Percentiles rank a stretch among this genome's conserved stretches.
Evolutionary conservation across 2,329 filamentous ascomycete species (phyloP).

Genomic region (Alternaria sp.): DNA sequence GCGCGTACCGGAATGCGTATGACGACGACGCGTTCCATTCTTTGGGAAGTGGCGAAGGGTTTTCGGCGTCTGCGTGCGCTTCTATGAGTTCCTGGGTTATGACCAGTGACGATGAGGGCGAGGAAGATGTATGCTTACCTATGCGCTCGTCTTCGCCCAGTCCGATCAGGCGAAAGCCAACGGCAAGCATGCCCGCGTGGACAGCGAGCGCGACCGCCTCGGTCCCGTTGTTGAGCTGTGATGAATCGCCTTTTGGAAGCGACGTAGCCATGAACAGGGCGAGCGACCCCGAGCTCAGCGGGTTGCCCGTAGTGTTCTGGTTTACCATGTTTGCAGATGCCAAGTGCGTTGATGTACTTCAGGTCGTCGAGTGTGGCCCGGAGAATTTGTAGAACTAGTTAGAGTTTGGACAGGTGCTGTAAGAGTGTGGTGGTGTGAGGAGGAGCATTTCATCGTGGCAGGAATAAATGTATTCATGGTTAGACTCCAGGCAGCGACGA

Average conservation of each 20-base stretch:
- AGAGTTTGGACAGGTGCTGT: neutral
- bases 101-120: conserved; percentile 18
- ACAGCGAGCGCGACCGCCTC: conserved; percentile 85
- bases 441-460: neutral
- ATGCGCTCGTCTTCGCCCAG: conserved; percentile 83
- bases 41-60: conserved; percentile 69
- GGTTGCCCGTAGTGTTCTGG: conserved; percentile 50
- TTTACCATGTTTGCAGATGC: conserved; percentile 34
- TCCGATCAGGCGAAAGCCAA: conserved; percentile 82
- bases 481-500: conserved; percentile 19
- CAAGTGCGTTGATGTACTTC: neutral
- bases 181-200: conserved; percentile 81
- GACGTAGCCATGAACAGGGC: conserved; percentile 56
- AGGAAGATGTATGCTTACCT: conserved; percentile 57
- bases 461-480: neutral
- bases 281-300: conserved; percentile 56
- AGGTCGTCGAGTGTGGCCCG: neutral
- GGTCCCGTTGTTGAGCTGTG: conserved; percentile 70
- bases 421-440: neutral
- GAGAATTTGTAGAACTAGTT: neutral
- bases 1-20: conserved; percentile 85
- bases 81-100: conserved; percentile 55
- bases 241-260: conserved; percentile 51
- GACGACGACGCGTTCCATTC: conserved; percentile 81
- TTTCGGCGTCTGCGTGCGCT: conserved; percentile 64